These are phyloP conservation scores for Avena insularis DNA, from an alignment of 176 grass and related monocot genomes.

Conservation along the genomic window DNA sequence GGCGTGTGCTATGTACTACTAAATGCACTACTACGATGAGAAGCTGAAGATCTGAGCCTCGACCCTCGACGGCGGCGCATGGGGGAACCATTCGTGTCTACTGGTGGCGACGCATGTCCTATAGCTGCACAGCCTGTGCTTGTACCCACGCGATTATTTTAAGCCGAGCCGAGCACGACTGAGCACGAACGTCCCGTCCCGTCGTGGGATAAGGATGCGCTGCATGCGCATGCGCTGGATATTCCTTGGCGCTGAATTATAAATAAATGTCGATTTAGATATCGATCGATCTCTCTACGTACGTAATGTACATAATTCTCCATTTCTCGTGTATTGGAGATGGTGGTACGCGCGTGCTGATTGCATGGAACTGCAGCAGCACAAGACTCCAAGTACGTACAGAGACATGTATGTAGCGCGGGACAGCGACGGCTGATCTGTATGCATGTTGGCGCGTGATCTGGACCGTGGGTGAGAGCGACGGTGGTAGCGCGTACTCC, in stretches of 20 bases:
- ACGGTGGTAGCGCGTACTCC: background rate
- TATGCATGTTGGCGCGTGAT: slow-evolving; percentile 6
- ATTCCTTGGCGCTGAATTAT: background rate
- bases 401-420: background rate
- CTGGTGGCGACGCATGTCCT: slow-evolving; percentile 22
- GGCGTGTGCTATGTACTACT: slow-evolving; percentile 24
- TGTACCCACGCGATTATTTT: background rate
- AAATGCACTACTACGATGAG: background rate
- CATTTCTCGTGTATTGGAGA: too few species aligned
- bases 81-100: slow-evolving; percentile 36
- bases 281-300: too few species aligned
- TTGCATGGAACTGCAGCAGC: slow-evolving; percentile 17
- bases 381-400: slow-evolving; percentile 23
- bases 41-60: background rate
- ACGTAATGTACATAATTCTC: too few species aligned
- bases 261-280: too few species aligned
- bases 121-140: slow-evolving; percentile 33
- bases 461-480: slow-evolving; percentile 33
- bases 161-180: background rate
- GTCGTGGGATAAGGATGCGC: background rate
- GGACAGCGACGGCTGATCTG: slow-evolving; percentile 45
- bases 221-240: background rate
- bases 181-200: slow-evolving; percentile 1
- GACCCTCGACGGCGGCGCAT: slow-evolving; percentile 19
- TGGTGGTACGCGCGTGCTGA: background rate